Base-by-base conservation (phyloP, 2,329 filamentous ascomycete species). In the Alternaria consortialis region DNA sequence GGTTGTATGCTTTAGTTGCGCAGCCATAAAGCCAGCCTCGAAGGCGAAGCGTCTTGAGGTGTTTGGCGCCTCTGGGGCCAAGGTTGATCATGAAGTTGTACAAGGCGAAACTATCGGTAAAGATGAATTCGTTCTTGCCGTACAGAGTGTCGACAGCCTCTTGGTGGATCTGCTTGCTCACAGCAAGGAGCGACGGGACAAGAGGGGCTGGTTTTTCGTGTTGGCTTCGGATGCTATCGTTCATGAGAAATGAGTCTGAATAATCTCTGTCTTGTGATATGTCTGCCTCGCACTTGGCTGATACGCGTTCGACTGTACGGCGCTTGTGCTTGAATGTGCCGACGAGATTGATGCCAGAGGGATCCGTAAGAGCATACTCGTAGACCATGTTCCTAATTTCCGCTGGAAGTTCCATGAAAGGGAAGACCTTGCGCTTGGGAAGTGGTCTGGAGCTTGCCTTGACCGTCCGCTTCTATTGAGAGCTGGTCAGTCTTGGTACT, bases 361-460 rank as follows among this genome's bases (percentile, higher is more conserved):
- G 63, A 37, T 77, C 74, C 0, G 43, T 58, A 37, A 78, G 74
- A 46, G 67, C 65, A 36, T 74, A 66, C 1, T 27, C 44, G 65
- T 79, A 78, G 43, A 79, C 75, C 29, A 73, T 67, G 58, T 77
- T 77, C 6, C 75, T 65, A 11, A 78, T 71, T 47, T 79, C 77
- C 2, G 73, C 74, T 0, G 76, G 75, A 0, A 79, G 69, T 11
- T 72, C 8, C 34, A 79, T 58, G 53, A 79, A 78, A 0, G 73
- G 75, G 46, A 79, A 78, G 53, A 73, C 66, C 34, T 73, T 74
- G 55, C 44, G 67, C 53, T 76, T 76, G 4, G 73, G 69, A 43
- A 74, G 72, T 5, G 67, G 67, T 47, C 61, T 68, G 9, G 66
- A 54, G 6, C 36, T 17, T 23, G 43, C 40, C 15, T 46, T 54